These are phyloP conservation scores for Cudoniella acicularis DNA, from an alignment of 495 filamentous ascomycete genomes.

Conservation along the genomic window DNA sequence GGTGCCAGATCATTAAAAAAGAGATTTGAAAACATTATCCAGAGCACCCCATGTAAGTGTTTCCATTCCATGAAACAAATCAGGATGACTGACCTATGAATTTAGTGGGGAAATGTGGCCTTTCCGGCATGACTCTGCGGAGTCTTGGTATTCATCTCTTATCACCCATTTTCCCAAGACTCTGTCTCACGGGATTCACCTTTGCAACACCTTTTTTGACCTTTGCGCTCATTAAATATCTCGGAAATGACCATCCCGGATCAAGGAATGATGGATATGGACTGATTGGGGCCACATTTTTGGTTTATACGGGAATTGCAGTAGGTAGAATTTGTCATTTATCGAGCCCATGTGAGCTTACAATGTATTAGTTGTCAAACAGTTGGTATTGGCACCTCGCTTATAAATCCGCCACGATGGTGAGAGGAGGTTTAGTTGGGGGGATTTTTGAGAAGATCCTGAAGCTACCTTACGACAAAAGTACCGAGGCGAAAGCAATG, in stretches of 20 bases:
- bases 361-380: conserved; percentile 34
- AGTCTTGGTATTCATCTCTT: not conserved
- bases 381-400: conserved; percentile 47
- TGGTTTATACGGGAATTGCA: conserved; percentile 49
- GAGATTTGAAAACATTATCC: not conserved
- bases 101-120: not conserved
- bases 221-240: conserved; percentile 40
- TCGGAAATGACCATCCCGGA: conserved; percentile 28
- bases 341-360: not conserved
- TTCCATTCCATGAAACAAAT: not conserved
- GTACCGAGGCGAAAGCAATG: conserved; percentile 37
- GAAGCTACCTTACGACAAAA: conserved; percentile 31
- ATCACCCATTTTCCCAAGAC: conserved; percentile 25
- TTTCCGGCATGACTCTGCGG: not conserved
- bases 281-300: conserved; percentile 49
- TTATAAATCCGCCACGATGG: conserved; percentile 50
- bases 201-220: conserved; percentile 53
- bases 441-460: conserved; percentile 35
- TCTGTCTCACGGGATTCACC: conserved; percentile 46
- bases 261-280: conserved; percentile 47
- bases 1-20: not conserved
- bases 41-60: not conserved
- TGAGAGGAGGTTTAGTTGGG: conserved; percentile 47
- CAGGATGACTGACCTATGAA: not conserved
- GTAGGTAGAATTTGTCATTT: not conserved